Percentiles rank a stretch among this genome's conserved stretches.
phyloP scores from a whole-genome alignment of 345 rosid genomes.

The Camelina sativa region DNA sequence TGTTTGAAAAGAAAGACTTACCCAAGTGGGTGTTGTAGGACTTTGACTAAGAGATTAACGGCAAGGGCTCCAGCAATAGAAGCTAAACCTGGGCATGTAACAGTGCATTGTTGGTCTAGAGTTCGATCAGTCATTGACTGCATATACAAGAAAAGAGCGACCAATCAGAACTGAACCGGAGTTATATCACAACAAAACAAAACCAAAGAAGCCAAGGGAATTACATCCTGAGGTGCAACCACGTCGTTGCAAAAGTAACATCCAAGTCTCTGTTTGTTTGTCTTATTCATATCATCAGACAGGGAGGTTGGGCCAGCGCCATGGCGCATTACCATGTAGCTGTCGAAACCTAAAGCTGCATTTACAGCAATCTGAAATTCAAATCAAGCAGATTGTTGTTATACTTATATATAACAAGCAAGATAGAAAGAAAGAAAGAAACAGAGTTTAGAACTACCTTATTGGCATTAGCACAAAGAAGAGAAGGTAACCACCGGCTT shows the following conservation, averaged over 20 bases:
- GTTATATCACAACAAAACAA: not conserved
- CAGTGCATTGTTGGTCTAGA: conserved; percentile 98
- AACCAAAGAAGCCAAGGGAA: not conserved
- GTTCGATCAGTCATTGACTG: conserved; percentile 96
- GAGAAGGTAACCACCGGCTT: conserved; percentile 95
- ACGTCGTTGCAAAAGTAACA: conserved; percentile 99
- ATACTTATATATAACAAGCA: not conserved
- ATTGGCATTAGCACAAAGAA: conserved; percentile 74
- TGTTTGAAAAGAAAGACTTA: conserved; percentile 44
- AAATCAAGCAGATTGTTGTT: conserved; percentile 12
- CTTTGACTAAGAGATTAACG: conserved; percentile 77
- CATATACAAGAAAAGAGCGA: conserved; percentile 10
- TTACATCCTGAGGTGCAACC: conserved; percentile 95
- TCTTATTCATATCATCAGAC: conserved; percentile 50
- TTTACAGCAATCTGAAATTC: conserved; percentile 78
- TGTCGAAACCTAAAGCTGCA: conserved; percentile 93
- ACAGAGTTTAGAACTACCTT: conserved; percentile 57
- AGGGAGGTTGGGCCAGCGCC: conserved; percentile 75
- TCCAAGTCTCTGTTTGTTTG: conserved; percentile 67
- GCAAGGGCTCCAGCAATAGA: conserved; percentile 94
- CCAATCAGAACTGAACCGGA: not conserved
- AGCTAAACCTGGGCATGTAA: conserved; percentile 94
- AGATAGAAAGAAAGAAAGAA: conserved; percentile 7
- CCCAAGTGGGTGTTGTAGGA: conserved; percentile 90
- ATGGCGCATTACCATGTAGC: conserved; percentile 97